Conservation (phyloP, 2,329 filamentous ascomycete species). For the Passalora sequoiae region DNA sequence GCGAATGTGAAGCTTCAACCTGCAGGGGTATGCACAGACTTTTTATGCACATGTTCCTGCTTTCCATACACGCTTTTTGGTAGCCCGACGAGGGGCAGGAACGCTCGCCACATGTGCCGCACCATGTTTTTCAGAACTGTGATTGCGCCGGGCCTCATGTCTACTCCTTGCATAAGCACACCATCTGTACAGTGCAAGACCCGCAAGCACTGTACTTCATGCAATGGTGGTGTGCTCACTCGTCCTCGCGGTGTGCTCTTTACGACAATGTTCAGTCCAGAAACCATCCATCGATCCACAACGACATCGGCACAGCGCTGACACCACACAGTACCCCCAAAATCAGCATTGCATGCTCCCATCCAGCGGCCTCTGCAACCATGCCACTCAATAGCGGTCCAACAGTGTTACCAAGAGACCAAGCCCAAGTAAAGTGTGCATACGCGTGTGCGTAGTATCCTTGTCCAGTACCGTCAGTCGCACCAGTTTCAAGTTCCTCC, state of each 20-base stretch:
- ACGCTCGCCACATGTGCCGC: too few relatives aligned
- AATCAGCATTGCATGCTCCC: conserved; percentile 17
- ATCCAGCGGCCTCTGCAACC: conserved; percentile 21
- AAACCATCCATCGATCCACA: conserved; percentile 16
- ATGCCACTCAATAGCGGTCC: conserved; percentile 26
- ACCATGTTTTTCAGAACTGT: too few relatives aligned
- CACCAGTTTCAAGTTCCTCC: conserved; percentile 9
- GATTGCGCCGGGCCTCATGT: too few relatives aligned
- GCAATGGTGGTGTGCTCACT: too few relatives aligned
- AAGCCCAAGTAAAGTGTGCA: conserved; percentile 33
- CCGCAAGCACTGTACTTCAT: too few relatives aligned
- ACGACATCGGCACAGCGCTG: conserved; percentile 44
- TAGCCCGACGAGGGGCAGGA: too few relatives aligned
- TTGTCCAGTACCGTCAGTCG: conserved; percentile 1
- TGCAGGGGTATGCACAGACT: too few relatives aligned
- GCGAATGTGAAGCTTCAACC: too few relatives aligned
- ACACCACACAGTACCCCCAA: conserved; percentile 38
- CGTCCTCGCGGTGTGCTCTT: neutral
- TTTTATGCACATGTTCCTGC: too few relatives aligned
- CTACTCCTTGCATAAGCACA: too few relatives aligned
- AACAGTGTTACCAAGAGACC: conserved; percentile 22
- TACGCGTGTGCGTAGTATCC: conserved; percentile 50
- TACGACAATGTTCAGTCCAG: neutral
- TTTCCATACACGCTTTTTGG: too few relatives aligned
- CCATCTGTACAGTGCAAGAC: too few relatives aligned